phyloP scores from a whole-genome alignment of 129 eudicot genomes.

The Centrapalus pauciflorus region DNA sequence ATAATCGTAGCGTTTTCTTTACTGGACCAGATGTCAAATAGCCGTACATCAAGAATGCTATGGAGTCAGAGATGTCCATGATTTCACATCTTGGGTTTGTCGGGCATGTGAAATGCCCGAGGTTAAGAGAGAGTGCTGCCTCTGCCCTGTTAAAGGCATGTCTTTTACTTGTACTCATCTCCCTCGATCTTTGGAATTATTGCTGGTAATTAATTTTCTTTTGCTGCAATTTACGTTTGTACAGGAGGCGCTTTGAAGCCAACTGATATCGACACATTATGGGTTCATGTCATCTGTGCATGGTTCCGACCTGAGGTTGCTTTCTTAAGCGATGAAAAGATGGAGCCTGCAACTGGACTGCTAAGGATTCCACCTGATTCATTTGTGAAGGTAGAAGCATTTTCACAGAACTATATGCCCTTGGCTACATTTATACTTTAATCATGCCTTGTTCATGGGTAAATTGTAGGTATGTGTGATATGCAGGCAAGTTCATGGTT shows the following conservation, averaged over 20 bases:
- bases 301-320: conserved; percentile 91
- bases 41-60: conserved; percentile 99
- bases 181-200: not conserved
- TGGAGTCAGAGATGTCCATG: conserved; percentile 61
- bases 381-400: conserved; percentile 63
- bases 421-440: not conserved
- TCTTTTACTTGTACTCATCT: not conserved
- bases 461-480: conserved; percentile 63
- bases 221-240: conserved; percentile 5
- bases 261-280: conserved; percentile 60
- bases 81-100: conserved; percentile 97
- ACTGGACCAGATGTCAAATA: conserved; percentile 72
- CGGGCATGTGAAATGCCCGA: conserved; percentile 92
- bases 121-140: conserved; percentile 73
- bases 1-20: not conserved
- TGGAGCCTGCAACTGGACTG: conserved; percentile 97
- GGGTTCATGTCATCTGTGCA: conserved; percentile 97
- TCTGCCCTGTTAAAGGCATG: conserved; percentile 95
- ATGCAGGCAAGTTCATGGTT: conserved; percentile 89
- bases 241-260: conserved; percentile 99
- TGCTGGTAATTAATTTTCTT: not conserved
- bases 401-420: not conserved
- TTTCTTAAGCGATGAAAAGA: conserved; percentile 56
- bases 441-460: not conserved
- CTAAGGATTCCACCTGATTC: conserved; percentile 55